Evolutionary conservation across 116 monocot genomes (phyloP).

Genomic region (Trichopus zeylanicus): DNA sequence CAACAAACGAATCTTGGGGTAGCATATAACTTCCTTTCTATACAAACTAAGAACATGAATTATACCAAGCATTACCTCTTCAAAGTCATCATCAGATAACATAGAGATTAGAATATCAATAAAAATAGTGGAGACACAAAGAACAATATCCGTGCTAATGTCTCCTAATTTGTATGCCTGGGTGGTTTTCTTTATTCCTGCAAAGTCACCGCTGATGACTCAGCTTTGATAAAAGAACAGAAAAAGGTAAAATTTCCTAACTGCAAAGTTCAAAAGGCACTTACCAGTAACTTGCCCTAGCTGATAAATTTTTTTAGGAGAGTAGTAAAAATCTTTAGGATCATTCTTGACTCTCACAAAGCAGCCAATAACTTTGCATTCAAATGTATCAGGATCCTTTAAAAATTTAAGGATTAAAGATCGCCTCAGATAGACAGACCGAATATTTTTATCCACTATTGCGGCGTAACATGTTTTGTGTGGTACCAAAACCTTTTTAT

Average conservation of each 20-base stretch:
- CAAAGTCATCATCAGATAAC: slow-evolving; percentile 75
- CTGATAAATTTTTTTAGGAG: slow-evolving; percentile 32
- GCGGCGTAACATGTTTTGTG: slow-evolving; percentile 44
- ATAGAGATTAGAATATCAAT: slow-evolving; percentile 54
- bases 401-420: slow-evolving; percentile 57
- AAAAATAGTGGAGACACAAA: slow-evolving; percentile 41
- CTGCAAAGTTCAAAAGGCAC: not conserved
- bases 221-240: not conserved
- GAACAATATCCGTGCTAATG: slow-evolving; percentile 34
- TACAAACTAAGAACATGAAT: not conserved
- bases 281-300: slow-evolving; percentile 70
- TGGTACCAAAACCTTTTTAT: slow-evolving; percentile 11
- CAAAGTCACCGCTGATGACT: not conserved
- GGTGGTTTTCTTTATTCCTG: slow-evolving; percentile 50
- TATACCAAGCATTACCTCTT: slow-evolving; percentile 44
- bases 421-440: slow-evolving; percentile 53
- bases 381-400: slow-evolving; percentile 46
- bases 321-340: slow-evolving; percentile 35
- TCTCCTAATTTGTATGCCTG: slow-evolving; percentile 49
- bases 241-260: not conserved
- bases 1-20: not conserved
- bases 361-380: slow-evolving; percentile 66
- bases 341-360: slow-evolving; percentile 81
- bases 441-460: slow-evolving; percentile 51
- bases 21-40: not conserved